These are phyloP conservation scores for Cryptococcus sp. DNA, from an alignment of 1,284 basidiomycete genomes.

Conservation along the genomic window DNA sequence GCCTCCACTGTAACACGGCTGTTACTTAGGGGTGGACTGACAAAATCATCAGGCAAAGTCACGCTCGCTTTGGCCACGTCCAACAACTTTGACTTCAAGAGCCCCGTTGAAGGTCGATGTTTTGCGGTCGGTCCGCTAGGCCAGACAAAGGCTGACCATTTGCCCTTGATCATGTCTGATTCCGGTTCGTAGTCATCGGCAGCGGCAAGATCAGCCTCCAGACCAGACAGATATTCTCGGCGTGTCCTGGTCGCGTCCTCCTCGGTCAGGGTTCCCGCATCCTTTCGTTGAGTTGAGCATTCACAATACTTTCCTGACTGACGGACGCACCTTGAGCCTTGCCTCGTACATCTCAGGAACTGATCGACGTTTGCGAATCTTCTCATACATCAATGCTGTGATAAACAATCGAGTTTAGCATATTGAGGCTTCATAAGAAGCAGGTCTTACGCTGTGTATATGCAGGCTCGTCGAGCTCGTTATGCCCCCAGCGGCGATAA, in stretches of 20 bases:
- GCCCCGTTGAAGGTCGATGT: slow-evolving; percentile 68
- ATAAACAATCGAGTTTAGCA: not conserved
- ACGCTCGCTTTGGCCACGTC: slow-evolving; percentile 70
- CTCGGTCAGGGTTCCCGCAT: slow-evolving; percentile 60
- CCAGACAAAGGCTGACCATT: slow-evolving; percentile 73
- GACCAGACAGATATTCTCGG: slow-evolving; percentile 60
- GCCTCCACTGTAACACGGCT: no score
- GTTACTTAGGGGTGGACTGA: slow-evolving; percentile 53
- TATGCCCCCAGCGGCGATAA: slow-evolving; percentile 77
- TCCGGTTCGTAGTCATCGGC: slow-evolving; percentile 59
- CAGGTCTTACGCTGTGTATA: slow-evolving; percentile 69
- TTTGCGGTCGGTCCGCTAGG: slow-evolving; percentile 62
- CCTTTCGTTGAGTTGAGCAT: slow-evolving; percentile 48
- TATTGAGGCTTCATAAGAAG: not conserved
- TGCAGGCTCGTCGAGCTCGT: slow-evolving; percentile 85
- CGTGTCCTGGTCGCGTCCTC: slow-evolving; percentile 61
- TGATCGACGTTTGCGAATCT: slow-evolving; percentile 71
- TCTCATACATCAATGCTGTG: slow-evolving; percentile 74
- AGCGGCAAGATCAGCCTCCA: slow-evolving; percentile 63
- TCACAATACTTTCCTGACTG: not conserved
- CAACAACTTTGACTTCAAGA: slow-evolving; percentile 58
- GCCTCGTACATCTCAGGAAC: slow-evolving; percentile 81
- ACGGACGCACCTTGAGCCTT: slow-evolving; percentile 63
- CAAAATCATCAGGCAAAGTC: slow-evolving; percentile 70
- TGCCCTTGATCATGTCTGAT: slow-evolving; percentile 61